Evolutionary conservation across 768 basidiomycete species (phyloP).

Genomic region (Rhizopogon vesiculosus): DNA sequence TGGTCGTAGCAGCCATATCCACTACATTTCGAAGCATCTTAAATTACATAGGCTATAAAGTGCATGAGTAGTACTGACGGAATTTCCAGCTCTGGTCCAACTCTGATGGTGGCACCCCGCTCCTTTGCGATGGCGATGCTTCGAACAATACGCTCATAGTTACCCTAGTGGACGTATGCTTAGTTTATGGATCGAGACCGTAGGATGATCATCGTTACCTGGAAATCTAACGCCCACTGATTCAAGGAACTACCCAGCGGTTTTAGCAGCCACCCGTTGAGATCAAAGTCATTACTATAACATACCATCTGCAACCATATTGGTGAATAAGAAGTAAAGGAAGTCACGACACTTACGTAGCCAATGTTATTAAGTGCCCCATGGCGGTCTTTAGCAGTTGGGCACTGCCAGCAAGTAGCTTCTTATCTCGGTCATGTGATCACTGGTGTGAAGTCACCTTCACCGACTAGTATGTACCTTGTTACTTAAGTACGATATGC

Average conservation of each 20-base stretch:
- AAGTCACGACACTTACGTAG: conserved; percentile 55
- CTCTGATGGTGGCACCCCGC: conserved; percentile 83
- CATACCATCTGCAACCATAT: conserved; percentile 19
- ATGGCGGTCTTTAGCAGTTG: conserved; percentile 29
- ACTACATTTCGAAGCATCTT: conserved; percentile 31
- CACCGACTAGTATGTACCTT: too few relatives aligned
- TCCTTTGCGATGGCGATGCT: conserved; percentile 88
- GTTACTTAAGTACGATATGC: conserved; percentile 37
- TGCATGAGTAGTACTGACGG: conserved; percentile 47
- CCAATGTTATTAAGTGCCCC: conserved; percentile 85
- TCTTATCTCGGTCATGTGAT: conserved; percentile 5
- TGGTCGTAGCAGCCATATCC: conserved; percentile 98
- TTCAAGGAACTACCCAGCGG: conserved; percentile 73
- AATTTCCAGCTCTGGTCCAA: conserved; percentile 96
- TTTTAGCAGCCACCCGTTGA: neutral
- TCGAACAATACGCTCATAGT: conserved; percentile 83
- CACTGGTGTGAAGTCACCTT: neutral
- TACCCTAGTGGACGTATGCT: conserved; percentile 53
- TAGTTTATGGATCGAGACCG: neutral
- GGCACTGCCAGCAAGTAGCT: neutral
- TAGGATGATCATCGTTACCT: conserved; percentile 41
- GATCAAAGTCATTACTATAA: neutral
- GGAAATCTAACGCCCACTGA: conserved; percentile 96
- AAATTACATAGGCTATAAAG: neutral
- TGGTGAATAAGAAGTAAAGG: neutral